Percentiles rank a stretch among this genome's conserved stretches.
These are phyloP conservation scores for Lepiota brunneoincarnata DNA, from an alignment of 768 basidiomycete species.

Conservation along the genomic window DNA sequence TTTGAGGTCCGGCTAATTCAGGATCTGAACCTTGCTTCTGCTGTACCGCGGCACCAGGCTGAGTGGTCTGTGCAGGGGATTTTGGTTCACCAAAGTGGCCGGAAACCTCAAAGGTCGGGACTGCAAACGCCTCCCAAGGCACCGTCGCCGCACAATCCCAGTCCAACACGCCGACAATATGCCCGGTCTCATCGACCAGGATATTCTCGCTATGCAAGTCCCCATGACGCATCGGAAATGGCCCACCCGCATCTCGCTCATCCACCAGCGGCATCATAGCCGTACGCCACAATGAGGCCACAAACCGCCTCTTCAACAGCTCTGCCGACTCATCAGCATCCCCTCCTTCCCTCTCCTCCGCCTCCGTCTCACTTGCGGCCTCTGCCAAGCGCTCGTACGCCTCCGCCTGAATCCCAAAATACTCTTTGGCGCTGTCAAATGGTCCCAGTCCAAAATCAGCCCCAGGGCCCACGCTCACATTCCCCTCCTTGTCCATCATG, in stretches of 20 bases:
- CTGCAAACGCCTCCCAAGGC: constrained; percentile 42
- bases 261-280: constrained; percentile 41
- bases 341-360: constrained; percentile 21
- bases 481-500: constrained; percentile 29
- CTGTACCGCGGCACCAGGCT: not conserved
- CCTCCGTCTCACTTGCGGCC: constrained; percentile 28
- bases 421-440: constrained; percentile 36
- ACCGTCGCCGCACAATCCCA: constrained; percentile 43
- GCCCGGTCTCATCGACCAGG: constrained; percentile 35
- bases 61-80: constrained; percentile 14
- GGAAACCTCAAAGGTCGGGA: constrained; percentile 39
- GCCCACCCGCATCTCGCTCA: constrained; percentile 34
- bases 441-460: constrained; percentile 42
- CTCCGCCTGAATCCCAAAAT: constrained; percentile 36
- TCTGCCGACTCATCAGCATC: constrained; percentile 18
- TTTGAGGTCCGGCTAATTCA: not conserved
- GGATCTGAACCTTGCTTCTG: not conserved
- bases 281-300: constrained; percentile 36
- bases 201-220: constrained; percentile 42
- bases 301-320: constrained; percentile 33
- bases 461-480: constrained; percentile 35
- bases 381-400: constrained; percentile 38
- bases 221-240: constrained; percentile 41
- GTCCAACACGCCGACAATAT: constrained; percentile 39
- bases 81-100: constrained; percentile 33